Base-by-base conservation (phyloP, 2,329 filamentous ascomycete genomes). In the Scopulariopsis brevicaulis region DNA sequence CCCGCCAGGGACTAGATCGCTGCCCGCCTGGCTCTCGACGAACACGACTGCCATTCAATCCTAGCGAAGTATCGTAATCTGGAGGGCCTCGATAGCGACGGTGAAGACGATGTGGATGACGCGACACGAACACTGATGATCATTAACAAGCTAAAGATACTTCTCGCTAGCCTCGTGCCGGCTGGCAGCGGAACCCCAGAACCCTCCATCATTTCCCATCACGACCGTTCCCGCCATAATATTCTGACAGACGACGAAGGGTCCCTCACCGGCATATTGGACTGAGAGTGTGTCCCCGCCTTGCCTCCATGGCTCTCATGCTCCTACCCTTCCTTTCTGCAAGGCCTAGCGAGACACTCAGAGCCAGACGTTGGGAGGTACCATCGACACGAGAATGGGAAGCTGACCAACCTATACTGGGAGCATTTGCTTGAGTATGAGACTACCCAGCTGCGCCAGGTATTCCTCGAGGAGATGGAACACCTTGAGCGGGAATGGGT, bases 241-340 rank as follows among this genome's bases (percentile, higher is more conserved):
- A 71, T 78, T 10, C 61, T 76, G 25, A 67, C 76, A 1, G 65
- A 76, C 56, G 64, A 70, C 0, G 32, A 67, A 5, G 70, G 70
- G 0, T 59, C 59, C 0, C 61, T 77, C 5, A 72, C 70, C 1
- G 74, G 62, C 4, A 54, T 77, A 0, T 52, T 76, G 3, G 73
- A 76, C 60, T 77, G 73, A 72, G 72, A 77, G 58, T 75, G 69
- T 50, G 69, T 74, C 12, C 74, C 70, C 0, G 62, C 70, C 1
- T 32, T 74, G 58, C 74, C 73, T 7, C 61, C 69, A 15, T 77
- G 73, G 74, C 61, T 65, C 54, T 63, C 67, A 4, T 67, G 65
- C 12, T 56, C 65, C 25, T 53, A 67, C 28, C 73, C 74, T 10
- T 60, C 63, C 32, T 73, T 77, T 55, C 64, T 76, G 1, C 43